Evolutionary conservation across 2,329 filamentous ascomycete genomes (phyloP).

Genomic region (Monosporascus cannonballus): DNA sequence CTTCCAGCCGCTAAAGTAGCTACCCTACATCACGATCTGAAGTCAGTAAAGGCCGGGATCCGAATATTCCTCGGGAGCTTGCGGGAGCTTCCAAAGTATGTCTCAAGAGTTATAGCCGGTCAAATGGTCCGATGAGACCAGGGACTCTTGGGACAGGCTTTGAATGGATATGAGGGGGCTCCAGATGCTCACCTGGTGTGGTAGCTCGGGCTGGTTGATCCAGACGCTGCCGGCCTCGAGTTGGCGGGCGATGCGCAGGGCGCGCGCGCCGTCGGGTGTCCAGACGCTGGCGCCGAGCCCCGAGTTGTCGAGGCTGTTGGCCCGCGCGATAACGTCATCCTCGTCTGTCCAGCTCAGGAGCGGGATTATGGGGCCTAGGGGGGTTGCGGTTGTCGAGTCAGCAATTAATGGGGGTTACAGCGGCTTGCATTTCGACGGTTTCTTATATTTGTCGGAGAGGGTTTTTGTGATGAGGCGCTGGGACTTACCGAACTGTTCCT

Average conservation of each 20-base stretch:
- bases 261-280: slow-evolving; percentile 44
- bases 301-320: slow-evolving; percentile 80
- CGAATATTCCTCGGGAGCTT: no score
- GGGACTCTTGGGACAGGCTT: no score
- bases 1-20: slow-evolving; percentile 27
- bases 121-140: no score
- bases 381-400: neutral
- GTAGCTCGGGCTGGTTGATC: slow-evolving; percentile 42
- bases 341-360: slow-evolving; percentile 56
- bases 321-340: slow-evolving; percentile 50
- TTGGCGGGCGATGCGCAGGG: slow-evolving; percentile 44
- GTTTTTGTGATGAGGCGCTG: neutral
- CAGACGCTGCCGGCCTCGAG: slow-evolving; percentile 55
- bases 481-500: slow-evolving; percentile 52
- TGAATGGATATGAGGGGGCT: no score
- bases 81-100: no score
- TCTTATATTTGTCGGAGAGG: no score
- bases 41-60: no score
- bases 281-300: slow-evolving; percentile 71
- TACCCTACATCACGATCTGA: slow-evolving; percentile 5
- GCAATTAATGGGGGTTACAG: neutral
- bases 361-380: slow-evolving; percentile 53
- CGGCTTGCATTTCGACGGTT: neutral
- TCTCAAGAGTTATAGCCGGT: no score
- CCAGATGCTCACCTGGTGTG: slow-evolving; percentile 13